Percentiles rank a stretch among this genome's conserved stretches.
Conservation (phyloP, 176 grass and related monocot genomes). For the bread wheat (Triticum aestivum) region IWGSC_CS_RefSeq_v2.1 NC_057806.1:436343729-436344228, state of each 20-base stretch:
- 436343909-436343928: background rate
- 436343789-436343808: constrained; percentile 46
- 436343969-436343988: background rate
- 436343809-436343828: constrained; percentile 47
- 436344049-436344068: background rate
- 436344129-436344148: background rate
- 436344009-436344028: constrained; percentile 3
- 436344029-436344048: background rate
- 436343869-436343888: background rate
- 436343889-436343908: constrained; percentile 2
- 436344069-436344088: background rate
- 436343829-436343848: constrained; percentile 43
- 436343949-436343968: background rate
- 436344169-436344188: background rate
- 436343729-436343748: constrained; percentile 29
- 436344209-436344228: too few species aligned
- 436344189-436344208: too few species aligned
- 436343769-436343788: constrained; percentile 52
- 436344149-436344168: background rate
- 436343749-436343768: constrained; percentile 57
- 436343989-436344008: background rate
- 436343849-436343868: background rate
- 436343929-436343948: constrained; percentile 24
- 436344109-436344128: background rate
- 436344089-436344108: background rate